These are phyloP conservation scores for Colletotrichum nymphaeae DNA, from an alignment of 2,329 filamentous ascomycete genomes.

Conservation along the genomic window DNA sequence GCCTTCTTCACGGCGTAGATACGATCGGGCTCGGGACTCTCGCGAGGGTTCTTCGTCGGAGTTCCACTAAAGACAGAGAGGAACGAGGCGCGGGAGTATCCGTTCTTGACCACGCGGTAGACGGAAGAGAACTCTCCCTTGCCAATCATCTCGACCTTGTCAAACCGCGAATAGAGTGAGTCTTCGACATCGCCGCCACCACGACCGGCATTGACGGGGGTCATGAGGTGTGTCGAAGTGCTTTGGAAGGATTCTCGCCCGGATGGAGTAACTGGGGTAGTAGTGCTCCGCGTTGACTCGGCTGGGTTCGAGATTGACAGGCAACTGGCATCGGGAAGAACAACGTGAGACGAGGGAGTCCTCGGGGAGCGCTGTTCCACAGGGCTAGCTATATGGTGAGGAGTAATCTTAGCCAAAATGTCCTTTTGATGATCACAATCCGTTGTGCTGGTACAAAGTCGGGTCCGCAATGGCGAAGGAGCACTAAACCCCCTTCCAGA, in stretches of 20 bases:
- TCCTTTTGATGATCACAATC: constrained; percentile 47
- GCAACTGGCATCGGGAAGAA: constrained; percentile 83
- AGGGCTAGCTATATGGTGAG: constrained; percentile 69
- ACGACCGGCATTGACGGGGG: constrained; percentile 76
- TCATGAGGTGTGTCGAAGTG: constrained; percentile 66
- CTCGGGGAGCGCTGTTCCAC: constrained; percentile 74
- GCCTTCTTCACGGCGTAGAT: constrained; percentile 97
- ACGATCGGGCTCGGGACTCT: constrained; percentile 63
- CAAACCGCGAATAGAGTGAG: constrained; percentile 79
- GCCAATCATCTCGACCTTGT: constrained; percentile 82
- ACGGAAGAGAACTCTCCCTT: constrained; percentile 95
- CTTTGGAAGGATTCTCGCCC: constrained; percentile 63
- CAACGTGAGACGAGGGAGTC: constrained; percentile 81
- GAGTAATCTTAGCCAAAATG: constrained; percentile 64
- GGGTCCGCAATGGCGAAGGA: constrained; percentile 47
- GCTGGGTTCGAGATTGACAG: constrained; percentile 80
- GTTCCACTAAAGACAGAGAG: constrained; percentile 54
- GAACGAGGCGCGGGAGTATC: constrained; percentile 40
- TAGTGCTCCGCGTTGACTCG: constrained; percentile 45
- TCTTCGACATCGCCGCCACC: constrained; percentile 78
- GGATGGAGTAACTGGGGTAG: constrained; percentile 79
- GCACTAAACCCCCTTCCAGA: constrained; percentile 44
- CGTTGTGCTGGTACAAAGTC: constrained; percentile 39
- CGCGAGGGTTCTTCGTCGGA: constrained; percentile 59
- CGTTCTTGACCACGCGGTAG: constrained; percentile 75